Evolutionary conservation across 768 basidiomycete genomes (phyloP).

Genomic region (Lentinula guzmanii): DNA sequence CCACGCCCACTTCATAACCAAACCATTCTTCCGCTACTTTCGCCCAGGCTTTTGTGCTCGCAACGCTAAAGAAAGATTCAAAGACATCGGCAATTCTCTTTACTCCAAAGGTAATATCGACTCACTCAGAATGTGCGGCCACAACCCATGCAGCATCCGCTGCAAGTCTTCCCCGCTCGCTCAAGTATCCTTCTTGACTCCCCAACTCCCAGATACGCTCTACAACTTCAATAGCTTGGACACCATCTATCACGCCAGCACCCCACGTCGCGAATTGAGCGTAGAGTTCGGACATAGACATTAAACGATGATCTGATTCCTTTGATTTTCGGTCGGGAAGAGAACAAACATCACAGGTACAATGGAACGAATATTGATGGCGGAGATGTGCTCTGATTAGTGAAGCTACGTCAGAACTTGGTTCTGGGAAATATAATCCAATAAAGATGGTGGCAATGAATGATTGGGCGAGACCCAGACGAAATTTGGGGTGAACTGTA

Average conservation of each 20-base stretch:
- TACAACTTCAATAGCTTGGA: slow-evolving; percentile 41
- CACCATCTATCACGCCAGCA: slow-evolving; percentile 33
- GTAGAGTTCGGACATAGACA: slow-evolving; percentile 39
- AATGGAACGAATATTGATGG: slow-evolving; percentile 51
- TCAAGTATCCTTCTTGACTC: slow-evolving; percentile 60
- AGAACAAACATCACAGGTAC: slow-evolving; percentile 54
- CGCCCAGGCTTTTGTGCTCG: slow-evolving; percentile 47
- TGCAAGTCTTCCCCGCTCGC: slow-evolving; percentile 57
- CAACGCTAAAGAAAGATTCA: slow-evolving; percentile 24
- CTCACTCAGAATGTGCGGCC: slow-evolving; percentile 60
- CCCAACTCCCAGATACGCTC: slow-evolving; percentile 52
- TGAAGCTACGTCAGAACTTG: not conserved
- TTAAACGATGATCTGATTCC: slow-evolving; percentile 46
- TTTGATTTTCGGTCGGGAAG: slow-evolving; percentile 40
- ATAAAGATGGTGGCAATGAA: not conserved
- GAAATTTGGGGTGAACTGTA: not conserved
- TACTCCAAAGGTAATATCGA: slow-evolving; percentile 1
- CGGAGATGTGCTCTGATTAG: slow-evolving; percentile 37
- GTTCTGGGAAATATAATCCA: not conserved
- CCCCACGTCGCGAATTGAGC: slow-evolving; percentile 45
- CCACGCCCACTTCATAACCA: slow-evolving; percentile 46
- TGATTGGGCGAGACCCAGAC: not conserved
- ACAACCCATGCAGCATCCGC: slow-evolving; percentile 57
- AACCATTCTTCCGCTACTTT: slow-evolving; percentile 46
- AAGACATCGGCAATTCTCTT: not conserved